Evolutionary conservation across 1,284 basidiomycete species (phyloP).

Genomic region (Mycosarcoma maydis): DNA sequence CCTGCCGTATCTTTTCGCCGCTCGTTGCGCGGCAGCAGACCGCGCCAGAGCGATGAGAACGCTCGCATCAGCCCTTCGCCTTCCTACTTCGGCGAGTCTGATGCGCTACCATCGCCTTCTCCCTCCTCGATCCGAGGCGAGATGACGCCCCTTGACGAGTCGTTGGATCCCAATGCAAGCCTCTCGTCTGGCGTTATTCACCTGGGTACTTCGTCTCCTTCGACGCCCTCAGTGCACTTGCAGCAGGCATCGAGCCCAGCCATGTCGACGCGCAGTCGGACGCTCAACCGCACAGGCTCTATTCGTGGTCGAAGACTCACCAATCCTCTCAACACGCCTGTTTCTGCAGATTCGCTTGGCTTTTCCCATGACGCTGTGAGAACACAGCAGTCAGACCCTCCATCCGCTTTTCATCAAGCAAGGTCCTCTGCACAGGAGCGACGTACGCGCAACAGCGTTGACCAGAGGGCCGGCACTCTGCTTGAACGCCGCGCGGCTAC

Average conservation of each 20-base stretch:
- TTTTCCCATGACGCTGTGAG: not conserved
- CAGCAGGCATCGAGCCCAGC: conserved; percentile 33
- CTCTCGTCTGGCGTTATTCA: conserved; percentile 28
- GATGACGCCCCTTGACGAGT: conserved; percentile 9
- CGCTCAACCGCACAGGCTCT: conserved; percentile 24
- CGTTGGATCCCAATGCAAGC: conserved; percentile 6
- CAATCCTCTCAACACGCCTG: conserved; percentile 34
- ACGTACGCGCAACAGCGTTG: conserved; percentile 4
- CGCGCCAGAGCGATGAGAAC: conserved; percentile 40
- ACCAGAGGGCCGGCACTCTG: conserved; percentile 12
- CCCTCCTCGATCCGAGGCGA: conserved; percentile 19
- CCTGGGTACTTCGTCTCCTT: conserved; percentile 19
- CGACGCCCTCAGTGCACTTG: conserved; percentile 18
- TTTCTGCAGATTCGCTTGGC: conserved; percentile 3
- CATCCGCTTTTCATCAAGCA: conserved; percentile 7
- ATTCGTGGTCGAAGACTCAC: conserved; percentile 27
- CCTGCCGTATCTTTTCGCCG: conserved; percentile 31
- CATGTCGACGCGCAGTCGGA: conserved; percentile 47
- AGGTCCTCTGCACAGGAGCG: conserved; percentile 1
- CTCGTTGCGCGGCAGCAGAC: conserved; percentile 23
- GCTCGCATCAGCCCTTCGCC: conserved; percentile 32
- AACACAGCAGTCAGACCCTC: not conserved
- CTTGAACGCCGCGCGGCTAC: conserved; percentile 28
- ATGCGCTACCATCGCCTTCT: conserved; percentile 20
- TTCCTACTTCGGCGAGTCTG: conserved; percentile 37